A percentile compares a stretch with the other conserved stretches of the same genome.
Conservation (phyloP, 768 basidiomycete genomes). For the Termitomyces sp. region DNA sequence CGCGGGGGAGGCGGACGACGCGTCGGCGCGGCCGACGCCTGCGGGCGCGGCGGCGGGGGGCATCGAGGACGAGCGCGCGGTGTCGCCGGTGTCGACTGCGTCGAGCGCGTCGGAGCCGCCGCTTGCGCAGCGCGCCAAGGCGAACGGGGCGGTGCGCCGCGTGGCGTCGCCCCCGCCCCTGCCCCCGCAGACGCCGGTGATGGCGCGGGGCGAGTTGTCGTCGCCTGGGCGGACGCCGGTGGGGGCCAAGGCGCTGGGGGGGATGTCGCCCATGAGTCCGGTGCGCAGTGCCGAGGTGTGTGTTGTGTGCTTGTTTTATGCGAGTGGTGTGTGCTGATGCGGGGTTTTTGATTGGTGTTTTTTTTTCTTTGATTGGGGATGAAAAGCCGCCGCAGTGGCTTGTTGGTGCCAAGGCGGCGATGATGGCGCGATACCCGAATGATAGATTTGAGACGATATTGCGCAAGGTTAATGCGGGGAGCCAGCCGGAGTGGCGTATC, state of each 20-base stretch:
- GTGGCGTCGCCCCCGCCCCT: slow-evolving; percentile 1
- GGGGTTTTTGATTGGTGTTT: neutral
- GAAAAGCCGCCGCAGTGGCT: slow-evolving; percentile 66
- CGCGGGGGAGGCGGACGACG: slow-evolving; percentile 16
- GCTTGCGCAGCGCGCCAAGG: slow-evolving; percentile 50
- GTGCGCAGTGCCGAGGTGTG: slow-evolving; percentile 18
- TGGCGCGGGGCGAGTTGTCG: neutral
- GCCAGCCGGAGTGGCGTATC: slow-evolving; percentile 81
- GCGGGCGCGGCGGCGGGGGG: slow-evolving; percentile 28
- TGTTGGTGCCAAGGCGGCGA: slow-evolving; percentile 41
- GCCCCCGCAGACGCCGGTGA: too few species aligned
- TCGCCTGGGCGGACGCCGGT: neutral
- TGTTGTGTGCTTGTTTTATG: neutral
- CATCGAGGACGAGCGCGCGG: slow-evolving; percentile 52
- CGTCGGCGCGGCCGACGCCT: too few species aligned
- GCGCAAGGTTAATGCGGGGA: slow-evolving; percentile 47
- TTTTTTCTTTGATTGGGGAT: too few species aligned
- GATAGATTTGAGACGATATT: slow-evolving; percentile 80
- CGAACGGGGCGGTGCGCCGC: slow-evolving; percentile 6
- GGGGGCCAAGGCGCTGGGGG: too few species aligned
- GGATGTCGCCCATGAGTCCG: slow-evolving; percentile 18
- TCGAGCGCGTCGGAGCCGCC: slow-evolving; percentile 74
- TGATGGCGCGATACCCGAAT: slow-evolving; percentile 70
- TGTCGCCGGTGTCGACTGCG: slow-evolving; percentile 66
- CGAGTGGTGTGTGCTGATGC: neutral